These are phyloP conservation scores for Medicago lupulina DNA, from an alignment of 306 rosid genomes.

Conservation along the genomic window DNA sequence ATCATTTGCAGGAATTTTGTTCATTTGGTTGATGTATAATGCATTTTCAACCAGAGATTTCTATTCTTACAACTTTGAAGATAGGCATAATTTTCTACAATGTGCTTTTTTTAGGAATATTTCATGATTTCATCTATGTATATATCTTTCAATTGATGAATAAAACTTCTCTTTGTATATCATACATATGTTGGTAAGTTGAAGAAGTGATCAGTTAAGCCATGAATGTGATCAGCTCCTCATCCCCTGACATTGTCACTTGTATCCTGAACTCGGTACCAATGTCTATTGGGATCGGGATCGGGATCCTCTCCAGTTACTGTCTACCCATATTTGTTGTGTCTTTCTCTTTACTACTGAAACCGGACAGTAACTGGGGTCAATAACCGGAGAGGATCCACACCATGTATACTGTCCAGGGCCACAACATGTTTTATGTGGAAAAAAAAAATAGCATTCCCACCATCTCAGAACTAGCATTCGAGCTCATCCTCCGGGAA, in stretches of 20 bases:
- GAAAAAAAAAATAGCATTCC: no score
- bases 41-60: constrained; percentile 23
- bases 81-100: not conserved
- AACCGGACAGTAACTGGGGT: not conserved
- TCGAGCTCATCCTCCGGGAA: no score
- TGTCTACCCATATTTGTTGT: no score
- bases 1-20: constrained; percentile 23
- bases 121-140: not conserved
- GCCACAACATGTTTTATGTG: no score
- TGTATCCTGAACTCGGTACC: constrained; percentile 21
- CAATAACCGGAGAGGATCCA: not conserved
- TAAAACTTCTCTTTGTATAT: not conserved
- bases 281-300: not conserved
- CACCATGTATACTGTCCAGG: not conserved
- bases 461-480: no score
- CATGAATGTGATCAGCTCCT: constrained; percentile 1
- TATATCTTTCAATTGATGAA: constrained; percentile 5
- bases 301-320: not conserved
- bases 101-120: not conserved
- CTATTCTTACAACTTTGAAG: no score
- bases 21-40: constrained; percentile 16
- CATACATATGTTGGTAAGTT: no score
- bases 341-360: no score
- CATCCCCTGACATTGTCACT: constrained; percentile 30
- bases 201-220: no score